Conservation (phyloP, 73 alveolate genomes). For the Blepharisma stoltei region DNA sequence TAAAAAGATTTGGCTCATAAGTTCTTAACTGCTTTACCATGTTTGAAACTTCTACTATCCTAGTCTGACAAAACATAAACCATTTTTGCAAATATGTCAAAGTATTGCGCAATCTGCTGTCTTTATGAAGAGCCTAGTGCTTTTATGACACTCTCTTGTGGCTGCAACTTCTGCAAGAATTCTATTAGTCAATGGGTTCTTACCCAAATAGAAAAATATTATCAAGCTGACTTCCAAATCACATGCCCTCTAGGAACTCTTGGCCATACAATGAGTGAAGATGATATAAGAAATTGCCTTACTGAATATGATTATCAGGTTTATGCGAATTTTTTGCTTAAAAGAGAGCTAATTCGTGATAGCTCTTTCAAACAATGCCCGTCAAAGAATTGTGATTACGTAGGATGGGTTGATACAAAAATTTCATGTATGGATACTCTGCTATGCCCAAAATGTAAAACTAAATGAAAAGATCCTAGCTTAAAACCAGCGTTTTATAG, state of each 20-base stretch:
- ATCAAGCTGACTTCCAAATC: neutral
- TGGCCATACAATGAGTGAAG: neutral
- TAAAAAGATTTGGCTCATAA: no score
- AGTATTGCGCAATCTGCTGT: neutral
- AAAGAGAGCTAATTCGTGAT: neutral
- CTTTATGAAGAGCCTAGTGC: neutral
- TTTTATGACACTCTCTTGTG: neutral
- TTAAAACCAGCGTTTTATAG: neutral
- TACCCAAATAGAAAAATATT: neutral
- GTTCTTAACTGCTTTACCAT: no score
- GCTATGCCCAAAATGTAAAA: neutral
- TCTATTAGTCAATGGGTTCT: neutral
- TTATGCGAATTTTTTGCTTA: neutral
- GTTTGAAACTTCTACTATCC: no score
- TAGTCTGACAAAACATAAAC: no score
- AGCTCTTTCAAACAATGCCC: neutral
- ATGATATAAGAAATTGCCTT: neutral
- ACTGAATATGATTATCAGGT: neutral
- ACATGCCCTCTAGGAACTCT: neutral
- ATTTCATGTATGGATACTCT: neutral
- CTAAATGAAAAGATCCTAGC: neutral
- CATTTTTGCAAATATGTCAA: neutral
- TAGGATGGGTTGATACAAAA: constrained; percentile 9
- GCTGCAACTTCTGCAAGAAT: neutral
- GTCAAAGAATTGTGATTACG: neutral